Evolutionary conservation across 768 basidiomycete species (phyloP).

Genomic region (Serendipita indica): DNA sequence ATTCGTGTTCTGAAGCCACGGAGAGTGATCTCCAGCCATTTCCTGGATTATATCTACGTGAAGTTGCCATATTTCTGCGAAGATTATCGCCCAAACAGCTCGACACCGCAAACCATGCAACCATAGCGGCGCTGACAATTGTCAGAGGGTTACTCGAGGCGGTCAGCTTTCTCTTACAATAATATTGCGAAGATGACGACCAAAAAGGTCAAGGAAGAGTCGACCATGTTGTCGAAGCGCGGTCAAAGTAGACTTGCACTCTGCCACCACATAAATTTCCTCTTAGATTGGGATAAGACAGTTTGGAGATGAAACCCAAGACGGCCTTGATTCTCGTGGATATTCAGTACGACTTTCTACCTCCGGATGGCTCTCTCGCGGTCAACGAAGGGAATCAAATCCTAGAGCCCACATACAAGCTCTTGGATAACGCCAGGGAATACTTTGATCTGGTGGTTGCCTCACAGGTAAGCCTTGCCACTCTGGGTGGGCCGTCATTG

Average conservation of each 20-base stretch:
- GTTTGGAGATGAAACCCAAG: too few relatives aligned
- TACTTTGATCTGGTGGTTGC: slow-evolving; percentile 27
- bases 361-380: slow-evolving; percentile 48
- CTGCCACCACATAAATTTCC: too few relatives aligned
- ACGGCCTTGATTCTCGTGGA: slow-evolving; percentile 56
- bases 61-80: not conserved
- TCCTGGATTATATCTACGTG: not conserved
- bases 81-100: slow-evolving; percentile 4
- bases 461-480: slow-evolving; percentile 22
- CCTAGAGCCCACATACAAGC: slow-evolving; percentile 38
- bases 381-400: slow-evolving; percentile 47
- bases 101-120: slow-evolving; percentile 5
- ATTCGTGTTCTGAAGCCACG: not conserved
- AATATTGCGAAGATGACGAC: not conserved
- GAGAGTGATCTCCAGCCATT: not conserved
- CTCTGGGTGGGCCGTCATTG: not conserved
- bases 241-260: too few relatives aligned
- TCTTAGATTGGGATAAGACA: too few relatives aligned
- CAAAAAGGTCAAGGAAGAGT: not conserved
- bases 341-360: slow-evolving; percentile 74
- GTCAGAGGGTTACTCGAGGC: not conserved
- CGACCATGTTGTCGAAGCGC: too few relatives aligned
- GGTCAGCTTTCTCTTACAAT: not conserved
- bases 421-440: slow-evolving; percentile 29
- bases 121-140: not conserved